Percentiles rank a stretch among this genome's conserved stretches.
Conservation (phyloP, 2,329 filamentous ascomycete species). For the Chaetoscypha palmicola region DNA sequence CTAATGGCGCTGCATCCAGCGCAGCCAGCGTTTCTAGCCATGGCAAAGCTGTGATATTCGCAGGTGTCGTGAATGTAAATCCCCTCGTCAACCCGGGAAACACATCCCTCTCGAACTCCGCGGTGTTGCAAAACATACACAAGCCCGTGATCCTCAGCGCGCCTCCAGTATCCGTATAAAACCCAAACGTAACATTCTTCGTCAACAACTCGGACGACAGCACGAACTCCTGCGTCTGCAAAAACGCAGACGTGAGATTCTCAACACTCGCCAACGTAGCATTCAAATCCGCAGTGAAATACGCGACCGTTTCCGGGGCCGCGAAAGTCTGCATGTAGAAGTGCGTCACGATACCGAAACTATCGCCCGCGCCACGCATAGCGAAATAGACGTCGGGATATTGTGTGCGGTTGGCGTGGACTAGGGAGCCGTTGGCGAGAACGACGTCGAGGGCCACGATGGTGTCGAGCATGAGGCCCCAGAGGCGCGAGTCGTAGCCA, state of each 20-base stretch:
- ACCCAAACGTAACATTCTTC: constrained; percentile 35
- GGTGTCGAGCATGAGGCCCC: constrained; percentile 45
- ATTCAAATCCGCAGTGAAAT: constrained; percentile 19
- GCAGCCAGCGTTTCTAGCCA: neutral
- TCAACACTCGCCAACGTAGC: constrained; percentile 14
- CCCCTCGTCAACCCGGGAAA: constrained; percentile 34
- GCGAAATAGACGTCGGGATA: constrained; percentile 30
- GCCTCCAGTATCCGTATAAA: constrained; percentile 34
- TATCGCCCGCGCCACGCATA: constrained; percentile 31
- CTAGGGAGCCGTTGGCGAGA: constrained; percentile 30
- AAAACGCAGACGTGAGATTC: constrained; percentile 26
- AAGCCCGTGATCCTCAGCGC: constrained; percentile 33
- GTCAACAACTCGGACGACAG: constrained; percentile 35
- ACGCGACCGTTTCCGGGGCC: constrained; percentile 28
- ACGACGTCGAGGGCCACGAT: constrained; percentile 42
- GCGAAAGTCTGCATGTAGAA: constrained; percentile 31
- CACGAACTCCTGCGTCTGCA: constrained; percentile 35
- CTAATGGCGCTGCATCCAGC: constrained; percentile 9
- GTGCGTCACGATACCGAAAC: constrained; percentile 31
- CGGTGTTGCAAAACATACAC: constrained; percentile 33
- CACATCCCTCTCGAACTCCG: constrained; percentile 34
- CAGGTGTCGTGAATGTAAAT: constrained; percentile 13
- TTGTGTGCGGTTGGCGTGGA: constrained; percentile 21
- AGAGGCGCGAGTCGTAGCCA: constrained; percentile 38
- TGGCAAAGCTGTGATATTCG: neutral